Percentiles rank a stretch among this genome's conserved stretches.
Conservation (phyloP, 768 basidiomycete species). For the Tricholoma bakamatsutake region DNA sequence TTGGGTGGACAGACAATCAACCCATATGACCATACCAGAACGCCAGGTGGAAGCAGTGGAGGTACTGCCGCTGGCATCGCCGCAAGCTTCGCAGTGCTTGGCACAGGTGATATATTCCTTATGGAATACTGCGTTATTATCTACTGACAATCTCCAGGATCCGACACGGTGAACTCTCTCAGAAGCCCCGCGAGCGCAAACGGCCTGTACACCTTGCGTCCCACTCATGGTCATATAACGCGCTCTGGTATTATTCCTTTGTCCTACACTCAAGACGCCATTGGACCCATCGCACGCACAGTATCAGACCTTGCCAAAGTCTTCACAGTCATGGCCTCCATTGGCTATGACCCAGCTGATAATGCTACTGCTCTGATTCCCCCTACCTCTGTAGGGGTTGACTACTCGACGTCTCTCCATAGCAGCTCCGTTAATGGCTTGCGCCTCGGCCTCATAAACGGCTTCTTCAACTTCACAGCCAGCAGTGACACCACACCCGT, state of each 20-base stretch:
- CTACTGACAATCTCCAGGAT: not conserved
- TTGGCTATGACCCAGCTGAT: not conserved
- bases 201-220: not conserved
- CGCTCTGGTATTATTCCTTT: not conserved
- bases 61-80: not conserved
- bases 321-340: not conserved
- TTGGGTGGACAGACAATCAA: not conserved
- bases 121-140: not conserved
- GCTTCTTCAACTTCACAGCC: not conserved
- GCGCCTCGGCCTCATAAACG: not conserved
- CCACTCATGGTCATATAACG: not conserved
- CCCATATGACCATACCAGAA: not conserved
- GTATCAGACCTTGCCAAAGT: not conserved
- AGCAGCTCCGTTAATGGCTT: not conserved
- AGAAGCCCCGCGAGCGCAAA: not conserved
- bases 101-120: not conserved
- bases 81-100: not conserved
- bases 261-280: not conserved
- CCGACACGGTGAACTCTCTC: not conserved
- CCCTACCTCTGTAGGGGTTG: not conserved
- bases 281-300: not conserved
- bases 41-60: not conserved
- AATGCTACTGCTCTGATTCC: not conserved
- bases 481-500: not conserved
- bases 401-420: not conserved